Evolutionary conservation across 2,329 filamentous ascomycete genomes (phyloP), one percentile per base, ranked within the genome.

Genomic region (Colletotrichum kahawae): DNA sequence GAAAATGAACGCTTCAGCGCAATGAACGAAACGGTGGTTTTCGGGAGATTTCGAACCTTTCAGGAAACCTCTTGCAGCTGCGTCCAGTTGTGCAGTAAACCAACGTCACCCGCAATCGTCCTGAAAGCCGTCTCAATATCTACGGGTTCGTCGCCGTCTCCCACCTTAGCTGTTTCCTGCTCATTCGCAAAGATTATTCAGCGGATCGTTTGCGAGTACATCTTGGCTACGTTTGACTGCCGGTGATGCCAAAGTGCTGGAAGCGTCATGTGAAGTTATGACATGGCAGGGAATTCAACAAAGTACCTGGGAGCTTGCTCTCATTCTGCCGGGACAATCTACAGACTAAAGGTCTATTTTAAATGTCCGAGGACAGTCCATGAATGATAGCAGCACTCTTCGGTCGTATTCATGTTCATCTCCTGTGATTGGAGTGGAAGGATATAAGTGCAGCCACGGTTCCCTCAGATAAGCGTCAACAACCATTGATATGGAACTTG

Each of bases 381-480:
- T 43, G 38, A 18, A 43, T 43, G 18, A n/a, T 43, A 1, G 9
- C 18, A n/a, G 5, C 18, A 43, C 38, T 43, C 38, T 43, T n/a
- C 38, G 3, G 10, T 9, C 18, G 3, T 12, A 0, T 2, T 5
- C 38, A n/a, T 7, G 5, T n/a, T n/a, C 9, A 43, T 43, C 4
- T 43, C 10, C 38, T 43, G n/a, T 9, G 38, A 18, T 43, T 43
- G 5, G 38, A 43, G 18, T 43, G 5, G 10, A n/a, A 43, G 9
- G 18, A n/a, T 6, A 43, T n/a, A n/a, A 43, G 18, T 43, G 38
- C 18, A n/a, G 5, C 38, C 38, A n/a, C n/a, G 18, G 18, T n/a
- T 2, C 10, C 18, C 5, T 5, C 38, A 43, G 18, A 43, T 43
- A 4, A n/a, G 18, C 38, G 9, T 12, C n/a, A 43, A 18, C 18